Percentiles rank a stretch among this genome's conserved stretches.
Conservation (phyloP, 2,329 filamentous ascomycete genomes). For the Dothiorella sarmentorum region DNA sequence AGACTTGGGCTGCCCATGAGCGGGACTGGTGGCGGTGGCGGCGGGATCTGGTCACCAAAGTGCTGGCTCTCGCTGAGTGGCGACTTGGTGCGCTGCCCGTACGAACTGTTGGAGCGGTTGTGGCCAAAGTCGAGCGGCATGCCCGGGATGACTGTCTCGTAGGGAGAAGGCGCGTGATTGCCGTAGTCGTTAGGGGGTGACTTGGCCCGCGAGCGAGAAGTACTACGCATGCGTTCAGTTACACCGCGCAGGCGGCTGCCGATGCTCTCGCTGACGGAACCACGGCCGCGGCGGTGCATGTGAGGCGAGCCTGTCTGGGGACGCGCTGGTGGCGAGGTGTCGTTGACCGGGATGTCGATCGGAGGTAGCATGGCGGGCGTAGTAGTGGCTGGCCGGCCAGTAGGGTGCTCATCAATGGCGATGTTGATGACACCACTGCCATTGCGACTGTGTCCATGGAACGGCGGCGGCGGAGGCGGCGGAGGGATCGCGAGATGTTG, state of each 20-base stretch:
- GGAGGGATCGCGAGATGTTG: slow-evolving; percentile 58
- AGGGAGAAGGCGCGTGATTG: slow-evolving; percentile 33
- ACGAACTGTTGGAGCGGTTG: slow-evolving; percentile 21
- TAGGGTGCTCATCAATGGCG: slow-evolving; percentile 41
- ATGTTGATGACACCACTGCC: slow-evolving; percentile 44
- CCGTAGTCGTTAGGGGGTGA: slow-evolving; percentile 39
- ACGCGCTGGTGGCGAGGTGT: slow-evolving; percentile 26
- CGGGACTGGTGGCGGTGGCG: slow-evolving; percentile 33
- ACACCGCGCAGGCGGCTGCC: slow-evolving; percentile 48
- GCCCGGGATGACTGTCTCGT: slow-evolving; percentile 38
- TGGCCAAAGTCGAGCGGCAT: background rate
- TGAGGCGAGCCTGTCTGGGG: slow-evolving; percentile 33
- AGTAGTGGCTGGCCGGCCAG: slow-evolving; percentile 23
- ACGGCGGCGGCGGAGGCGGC: slow-evolving; percentile 48
- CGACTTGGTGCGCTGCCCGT: slow-evolving; percentile 22
- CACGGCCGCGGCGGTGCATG: slow-evolving; percentile 51
- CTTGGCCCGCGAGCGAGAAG: slow-evolving; percentile 51
- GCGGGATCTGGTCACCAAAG: slow-evolving; percentile 32
- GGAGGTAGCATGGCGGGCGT: slow-evolving; percentile 15
- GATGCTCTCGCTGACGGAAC: slow-evolving; percentile 57
- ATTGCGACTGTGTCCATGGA: slow-evolving; percentile 21
- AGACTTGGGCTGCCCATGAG: slow-evolving; percentile 22
- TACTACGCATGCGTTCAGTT: slow-evolving; percentile 58
- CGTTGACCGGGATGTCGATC: background rate
- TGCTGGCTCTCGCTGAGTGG: slow-evolving; percentile 26